A percentile compares a stretch with the other conserved stretches of the same genome.
Evolutionary conservation across 1,284 basidiomycete species (phyloP).

Genomic region (Cryptococcus neoformans): DNA sequence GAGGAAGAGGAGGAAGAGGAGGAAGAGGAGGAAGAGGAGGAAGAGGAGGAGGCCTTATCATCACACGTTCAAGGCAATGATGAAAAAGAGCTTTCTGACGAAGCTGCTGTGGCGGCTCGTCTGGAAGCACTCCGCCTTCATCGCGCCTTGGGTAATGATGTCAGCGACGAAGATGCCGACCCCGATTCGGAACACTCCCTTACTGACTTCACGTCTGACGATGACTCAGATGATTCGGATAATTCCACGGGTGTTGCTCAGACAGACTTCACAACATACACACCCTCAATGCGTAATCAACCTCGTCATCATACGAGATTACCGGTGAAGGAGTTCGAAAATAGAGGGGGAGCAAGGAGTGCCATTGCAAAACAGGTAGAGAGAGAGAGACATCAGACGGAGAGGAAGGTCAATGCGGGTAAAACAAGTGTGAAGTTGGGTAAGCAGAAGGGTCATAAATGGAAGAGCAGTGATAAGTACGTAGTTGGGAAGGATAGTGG

Average conservation of each 20-base stretch:
- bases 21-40: no score
- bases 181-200: constrained; percentile 12
- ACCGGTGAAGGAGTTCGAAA: constrained; percentile 20
- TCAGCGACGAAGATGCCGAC: constrained; percentile 14
- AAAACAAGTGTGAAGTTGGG: constrained; percentile 64
- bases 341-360: constrained; percentile 47
- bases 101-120: constrained; percentile 24
- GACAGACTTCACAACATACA: constrained; percentile 42
- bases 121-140: constrained; percentile 39
- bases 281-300: constrained; percentile 24
- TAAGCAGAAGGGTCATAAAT: constrained; percentile 75
- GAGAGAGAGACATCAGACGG: constrained; percentile 61
- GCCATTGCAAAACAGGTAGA: constrained; percentile 64
- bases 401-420: constrained; percentile 70
- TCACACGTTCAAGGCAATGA: no score
- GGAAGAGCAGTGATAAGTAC: constrained; percentile 68
- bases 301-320: constrained; percentile 6
- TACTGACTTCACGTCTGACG: constrained; percentile 5
- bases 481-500: constrained; percentile 59
- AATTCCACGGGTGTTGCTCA: constrained; percentile 26
- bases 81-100: constrained; percentile 21
- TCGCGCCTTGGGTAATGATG: constrained; percentile 40
- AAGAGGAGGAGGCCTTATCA: no score
- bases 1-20: constrained; percentile 11
- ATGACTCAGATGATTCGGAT: constrained; percentile 18